Evolutionary conservation across 441 rosid species (phyloP), one percentile per base, ranked within the genome.

Genomic region (Euphorbia celastroides): DNA sequence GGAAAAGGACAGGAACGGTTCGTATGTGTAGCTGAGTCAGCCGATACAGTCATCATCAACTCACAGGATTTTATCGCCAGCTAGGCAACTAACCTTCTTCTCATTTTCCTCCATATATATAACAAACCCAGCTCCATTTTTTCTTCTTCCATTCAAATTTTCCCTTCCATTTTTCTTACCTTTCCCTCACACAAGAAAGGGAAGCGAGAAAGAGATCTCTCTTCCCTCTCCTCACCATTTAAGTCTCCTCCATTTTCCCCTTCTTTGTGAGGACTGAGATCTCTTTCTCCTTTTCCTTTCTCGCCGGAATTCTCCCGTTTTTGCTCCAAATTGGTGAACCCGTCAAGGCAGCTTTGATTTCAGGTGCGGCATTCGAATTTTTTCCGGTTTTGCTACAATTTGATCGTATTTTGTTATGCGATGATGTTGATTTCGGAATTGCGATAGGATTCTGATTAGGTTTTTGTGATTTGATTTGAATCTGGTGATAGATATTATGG

Each of bases 401-500:
- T 7, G 8, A 42, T 42, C 5, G 13, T 42, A 13, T 46, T 20
- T 48, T 48, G 1, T 44, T 44, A 6, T 9, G 50, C 50, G 1
- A 44, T 12, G 16, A 44, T 14, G 5, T 44, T 1, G 16, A 1
- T 44, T 41, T 41, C 44, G 2, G n/a, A n/a, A n/a, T n/a, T n/a
- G n/a, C n/a, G 3, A 41, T 41, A 3, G 7, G 12, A 41, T 41
- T 41, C 7, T 3, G 52, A 11, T 7, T 6, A 30, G 73, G 54
- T 28, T 42, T 66, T 48, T 73, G 31, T 31, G 19, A 9, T 1
- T 61, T 44, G 16, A n/a, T 60, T 30, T 10, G 42, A 62, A 61
- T 52, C 46, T 60, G 30, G 13, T 19, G 68, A 77, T 48, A 48
- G 17, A 16, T 48, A 48, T 48, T 48, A 51, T 63, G 75, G 74